Base-by-base conservation (phyloP, 495 filamentous ascomycete species). In the Filosporella fistucella region DNA sequence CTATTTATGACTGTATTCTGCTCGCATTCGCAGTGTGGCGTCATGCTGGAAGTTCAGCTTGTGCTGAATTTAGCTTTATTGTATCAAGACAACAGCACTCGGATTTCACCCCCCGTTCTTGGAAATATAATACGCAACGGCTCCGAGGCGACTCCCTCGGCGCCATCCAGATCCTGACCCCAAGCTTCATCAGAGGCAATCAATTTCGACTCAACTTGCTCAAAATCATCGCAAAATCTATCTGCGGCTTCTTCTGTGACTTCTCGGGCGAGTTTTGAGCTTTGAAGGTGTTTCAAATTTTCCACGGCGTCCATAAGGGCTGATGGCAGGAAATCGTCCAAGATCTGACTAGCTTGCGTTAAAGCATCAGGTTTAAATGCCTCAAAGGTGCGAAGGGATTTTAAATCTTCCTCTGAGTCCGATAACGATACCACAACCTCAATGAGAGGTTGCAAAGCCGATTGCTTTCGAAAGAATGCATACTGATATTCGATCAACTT, bases 251-350 rank as follows among this genome's bases (percentile, higher is more conserved):
- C 81, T 55, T 91, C 86, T 1, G 85, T 91, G 26, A 95, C 76
- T 35, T 83, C 76, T 32, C 84, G 78, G 13, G 83, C 81, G 34
- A 95, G 68, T 49, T 67, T 75, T 6, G 84, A 71, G 46, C 84
- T 87, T 49, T 81, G 79, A 11, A 97, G 65, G 11, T 74, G 69
- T 53, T 84, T 84, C 35, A 98, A 63, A 45, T 89, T 85, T 49
- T 93, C 82, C 47, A 82, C 76, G 3, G 91, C 89, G 61, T 98
- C 93, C 78, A 96, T 93, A 14, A 95, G 67, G 8, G 91, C 93
- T 8, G 88, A 91, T 0, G 91, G 90, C 17, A 98, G 74, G 66
- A 96, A 97, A 53, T 87, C 82, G 63, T 98, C 94, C 3, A 98
- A 78, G 21, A 77, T 75, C 57, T 94, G 87, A 58, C 84, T 85